Evolutionary conservation across 306 rosid species (phyloP), one percentile per base, ranked within the genome.

Genomic region (Citrullus mucosospermus): DNA sequence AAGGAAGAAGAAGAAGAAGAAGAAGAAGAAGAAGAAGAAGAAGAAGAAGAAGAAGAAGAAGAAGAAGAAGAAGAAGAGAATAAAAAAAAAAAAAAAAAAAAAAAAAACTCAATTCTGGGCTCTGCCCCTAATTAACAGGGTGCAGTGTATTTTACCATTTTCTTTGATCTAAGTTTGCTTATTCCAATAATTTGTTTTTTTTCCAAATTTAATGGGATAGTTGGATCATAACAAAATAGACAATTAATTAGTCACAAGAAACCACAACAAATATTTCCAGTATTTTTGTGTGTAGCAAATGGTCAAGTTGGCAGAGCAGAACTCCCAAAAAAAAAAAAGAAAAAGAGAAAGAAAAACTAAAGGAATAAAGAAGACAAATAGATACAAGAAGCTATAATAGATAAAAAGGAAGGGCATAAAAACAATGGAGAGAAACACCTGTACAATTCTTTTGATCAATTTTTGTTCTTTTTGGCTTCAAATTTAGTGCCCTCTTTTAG

Each of bases 401-500:
- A 61, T 38, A 48, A 5, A 2, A n/a, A 70, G 18, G 28, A 70
- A 44, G 36, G 12, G 20, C 36, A 44, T 46, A 22, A 70, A 79
- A 79, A 68, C 1, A 60, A 60, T 22, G 56, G 20, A 56, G n/a
- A 43, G 18, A 59, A 82, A 69, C 22, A 20, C 59, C 85, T 89
- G 84, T 87, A 89, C 89, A 87, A 39, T 60, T 56, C 88, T 85
- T 54, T 56, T 51, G 79, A 78, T 72, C 79, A 87, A 15, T 71
- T 85, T 81, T 87, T 89, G 85, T 72, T 90, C 84, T 58, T 89
- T 87, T 87, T 92, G 81, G 96, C 90, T 84, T 95, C 97, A 87
- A 91, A 87, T 84, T 87, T 87, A 65, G 97, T 88, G 67, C 90
- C 99, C 73, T 91, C 96, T 81, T 87, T 92, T 63, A 95, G 96